Conservation (phyloP, 106 monocot genomes). For the Dioscorea zingiberensis region DNA sequence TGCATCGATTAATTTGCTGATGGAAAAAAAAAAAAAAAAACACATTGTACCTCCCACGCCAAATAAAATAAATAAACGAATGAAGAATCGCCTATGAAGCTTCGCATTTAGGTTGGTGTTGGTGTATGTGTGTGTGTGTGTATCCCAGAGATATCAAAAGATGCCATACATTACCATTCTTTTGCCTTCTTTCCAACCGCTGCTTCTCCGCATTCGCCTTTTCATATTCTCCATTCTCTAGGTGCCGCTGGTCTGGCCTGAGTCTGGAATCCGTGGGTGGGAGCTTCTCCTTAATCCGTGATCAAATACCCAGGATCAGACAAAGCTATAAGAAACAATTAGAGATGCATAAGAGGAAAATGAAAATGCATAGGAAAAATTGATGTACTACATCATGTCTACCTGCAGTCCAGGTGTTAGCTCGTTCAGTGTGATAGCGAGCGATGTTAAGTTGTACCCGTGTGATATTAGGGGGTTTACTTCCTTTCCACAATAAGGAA, state of each 20-base stretch:
- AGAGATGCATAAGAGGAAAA: background rate
- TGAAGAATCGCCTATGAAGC: too few species aligned
- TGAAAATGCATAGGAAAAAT: background rate
- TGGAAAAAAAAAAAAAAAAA: too few species aligned
- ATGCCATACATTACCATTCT: too few species aligned
- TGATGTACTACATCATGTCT: constrained; percentile 5
- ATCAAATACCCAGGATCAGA: constrained; percentile 21
- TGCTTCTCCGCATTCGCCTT: constrained; percentile 72
- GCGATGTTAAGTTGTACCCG: constrained; percentile 58
- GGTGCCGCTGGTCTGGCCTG: constrained; percentile 61
- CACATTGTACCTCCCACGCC: too few species aligned
- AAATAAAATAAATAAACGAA: too few species aligned
- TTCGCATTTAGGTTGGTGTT: too few species aligned
- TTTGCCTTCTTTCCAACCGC: constrained; percentile 71
- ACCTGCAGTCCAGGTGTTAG: constrained; percentile 56
- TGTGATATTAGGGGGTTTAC: constrained; percentile 39
- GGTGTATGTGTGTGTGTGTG: too few species aligned
- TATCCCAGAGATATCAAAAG: too few species aligned
- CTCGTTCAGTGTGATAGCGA: constrained; percentile 73
- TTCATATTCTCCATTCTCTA: constrained; percentile 82
- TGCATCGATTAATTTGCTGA: too few species aligned
- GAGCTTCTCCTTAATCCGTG: constrained; percentile 51
- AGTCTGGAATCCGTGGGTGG: constrained; percentile 79
- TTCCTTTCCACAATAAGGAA: constrained; percentile 58
- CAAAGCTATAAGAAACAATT: constrained; percentile 1